Conservation (phyloP, 2,329 filamentous ascomycete genomes). For the Botrytis deweyae region DNA sequence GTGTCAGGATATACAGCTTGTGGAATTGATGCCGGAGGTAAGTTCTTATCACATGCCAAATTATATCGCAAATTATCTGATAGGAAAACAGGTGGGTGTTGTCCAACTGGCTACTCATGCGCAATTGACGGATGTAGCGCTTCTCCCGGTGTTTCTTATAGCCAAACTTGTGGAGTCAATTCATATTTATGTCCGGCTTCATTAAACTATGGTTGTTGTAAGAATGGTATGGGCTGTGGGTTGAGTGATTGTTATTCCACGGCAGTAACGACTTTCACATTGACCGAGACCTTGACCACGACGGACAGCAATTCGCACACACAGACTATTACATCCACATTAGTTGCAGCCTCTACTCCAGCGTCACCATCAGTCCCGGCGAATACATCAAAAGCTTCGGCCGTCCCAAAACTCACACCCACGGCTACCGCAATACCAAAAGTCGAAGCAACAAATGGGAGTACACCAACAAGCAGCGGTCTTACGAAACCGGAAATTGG, state of each 20-base stretch:
- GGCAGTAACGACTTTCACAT: conserved; percentile 46
- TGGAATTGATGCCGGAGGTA: conserved; percentile 35
- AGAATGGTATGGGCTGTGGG: conserved; percentile 51
- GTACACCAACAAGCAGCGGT: conserved; percentile 35
- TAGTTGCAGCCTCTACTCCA: conserved; percentile 43
- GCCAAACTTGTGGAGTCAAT: conserved; percentile 45
- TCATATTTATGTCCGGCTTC: conserved; percentile 52
- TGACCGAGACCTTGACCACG: conserved; percentile 48
- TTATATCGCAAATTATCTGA: background rate
- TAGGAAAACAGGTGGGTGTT: conserved; percentile 36
- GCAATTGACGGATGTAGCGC: conserved; percentile 46
- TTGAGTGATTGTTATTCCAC: conserved; percentile 50
- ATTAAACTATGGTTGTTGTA: conserved; percentile 54
- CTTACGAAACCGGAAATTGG: conserved; percentile 45
- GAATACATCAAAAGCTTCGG: conserved; percentile 18
- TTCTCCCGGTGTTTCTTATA: conserved; percentile 45
- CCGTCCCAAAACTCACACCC: conserved; percentile 30
- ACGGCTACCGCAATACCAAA: conserved; percentile 30
- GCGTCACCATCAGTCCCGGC: conserved; percentile 32
- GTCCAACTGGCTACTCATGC: conserved; percentile 49
- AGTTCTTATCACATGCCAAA: conserved; percentile 26
- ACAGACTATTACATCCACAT: conserved; percentile 43
- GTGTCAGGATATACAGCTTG: conserved; percentile 33
- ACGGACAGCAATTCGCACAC: conserved; percentile 44
- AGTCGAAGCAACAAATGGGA: conserved; percentile 39